Evolutionary conservation across 208 protist genomes (phyloP).

Genomic region (Phytomonas sp.): DNA sequence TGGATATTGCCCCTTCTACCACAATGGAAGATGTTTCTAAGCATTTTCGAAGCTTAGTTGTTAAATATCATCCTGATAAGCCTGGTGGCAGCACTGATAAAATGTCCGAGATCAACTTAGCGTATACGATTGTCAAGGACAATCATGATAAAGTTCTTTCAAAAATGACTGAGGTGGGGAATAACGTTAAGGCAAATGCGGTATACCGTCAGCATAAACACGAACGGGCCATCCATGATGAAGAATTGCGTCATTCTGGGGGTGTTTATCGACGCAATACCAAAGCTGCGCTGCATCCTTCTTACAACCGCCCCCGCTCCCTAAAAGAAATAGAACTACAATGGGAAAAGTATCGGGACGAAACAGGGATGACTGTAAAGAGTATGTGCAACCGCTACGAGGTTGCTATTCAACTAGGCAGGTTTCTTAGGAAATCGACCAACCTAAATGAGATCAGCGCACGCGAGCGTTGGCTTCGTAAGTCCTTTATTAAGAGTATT

Average conservation of each 20-base stretch:
- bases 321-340: slow-evolving; percentile 67
- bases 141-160: slow-evolving; percentile 66
- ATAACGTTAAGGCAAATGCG: slow-evolving; percentile 38
- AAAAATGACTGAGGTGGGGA: slow-evolving; percentile 54
- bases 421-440: slow-evolving; percentile 79
- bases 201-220: slow-evolving; percentile 61
- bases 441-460: slow-evolving; percentile 81
- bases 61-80: slow-evolving; percentile 82
- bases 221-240: slow-evolving; percentile 48
- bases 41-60: slow-evolving; percentile 78
- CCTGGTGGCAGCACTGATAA: slow-evolving; percentile 84
- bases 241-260: slow-evolving; percentile 66
- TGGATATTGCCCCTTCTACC: slow-evolving; percentile 60
- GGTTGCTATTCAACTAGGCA: slow-evolving; percentile 71
- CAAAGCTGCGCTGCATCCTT: slow-evolving; percentile 1
- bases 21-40: slow-evolving; percentile 81
- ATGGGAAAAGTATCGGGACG: slow-evolving; percentile 56
- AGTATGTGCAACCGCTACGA: slow-evolving; percentile 88
- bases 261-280: slow-evolving; percentile 31
- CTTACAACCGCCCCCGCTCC: slow-evolving; percentile 27
- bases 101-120: slow-evolving; percentile 86
- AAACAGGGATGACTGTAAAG: slow-evolving; percentile 61
- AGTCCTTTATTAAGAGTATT: slow-evolving; percentile 75
- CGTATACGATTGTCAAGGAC: slow-evolving; percentile 85
- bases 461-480: slow-evolving; percentile 82